Evolutionary conservation across 768 basidiomycete species (phyloP).

Genomic region (Termitomyces heimii): DNA sequence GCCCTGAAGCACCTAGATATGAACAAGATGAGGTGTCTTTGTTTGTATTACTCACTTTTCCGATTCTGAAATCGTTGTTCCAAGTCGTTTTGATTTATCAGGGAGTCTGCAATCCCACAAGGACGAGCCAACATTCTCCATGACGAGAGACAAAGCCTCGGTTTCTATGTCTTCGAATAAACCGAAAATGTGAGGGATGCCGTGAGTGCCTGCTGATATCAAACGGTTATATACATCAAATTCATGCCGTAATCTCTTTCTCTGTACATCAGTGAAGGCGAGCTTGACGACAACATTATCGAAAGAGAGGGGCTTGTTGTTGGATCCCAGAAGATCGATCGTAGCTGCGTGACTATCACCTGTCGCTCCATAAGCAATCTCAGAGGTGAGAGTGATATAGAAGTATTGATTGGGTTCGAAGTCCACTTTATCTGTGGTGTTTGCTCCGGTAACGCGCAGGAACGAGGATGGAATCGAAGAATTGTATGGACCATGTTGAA

Average conservation of each 20-base stretch:
- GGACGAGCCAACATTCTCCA: slow-evolving; percentile 3
- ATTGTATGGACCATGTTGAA: neutral
- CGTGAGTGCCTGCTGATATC: neutral
- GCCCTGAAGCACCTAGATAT: neutral
- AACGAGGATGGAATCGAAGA: neutral
- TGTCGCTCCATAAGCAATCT: neutral
- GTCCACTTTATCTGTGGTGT: neutral
- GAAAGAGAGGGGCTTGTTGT: neutral
- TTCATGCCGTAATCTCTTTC: slow-evolving; percentile 11
- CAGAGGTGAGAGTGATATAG: neutral
- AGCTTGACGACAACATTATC: neutral
- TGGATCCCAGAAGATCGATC: neutral
- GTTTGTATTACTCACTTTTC: neutral
- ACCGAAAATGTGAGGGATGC: neutral
- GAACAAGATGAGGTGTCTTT: neutral
- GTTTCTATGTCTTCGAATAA: slow-evolving; percentile 5
- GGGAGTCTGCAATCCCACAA: neutral
- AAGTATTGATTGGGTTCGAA: neutral
- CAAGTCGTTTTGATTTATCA: neutral
- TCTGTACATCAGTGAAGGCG: neutral
- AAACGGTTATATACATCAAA: slow-evolving; percentile 8
- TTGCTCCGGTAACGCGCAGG: neutral
- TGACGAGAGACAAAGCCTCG: slow-evolving; percentile 1
- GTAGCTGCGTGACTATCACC: neutral
- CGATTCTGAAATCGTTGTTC: neutral